These are phyloP conservation scores for Blumeria hordei DNA, from an alignment of 2,329 filamentous ascomycete species.

Conservation along the genomic window DNA sequence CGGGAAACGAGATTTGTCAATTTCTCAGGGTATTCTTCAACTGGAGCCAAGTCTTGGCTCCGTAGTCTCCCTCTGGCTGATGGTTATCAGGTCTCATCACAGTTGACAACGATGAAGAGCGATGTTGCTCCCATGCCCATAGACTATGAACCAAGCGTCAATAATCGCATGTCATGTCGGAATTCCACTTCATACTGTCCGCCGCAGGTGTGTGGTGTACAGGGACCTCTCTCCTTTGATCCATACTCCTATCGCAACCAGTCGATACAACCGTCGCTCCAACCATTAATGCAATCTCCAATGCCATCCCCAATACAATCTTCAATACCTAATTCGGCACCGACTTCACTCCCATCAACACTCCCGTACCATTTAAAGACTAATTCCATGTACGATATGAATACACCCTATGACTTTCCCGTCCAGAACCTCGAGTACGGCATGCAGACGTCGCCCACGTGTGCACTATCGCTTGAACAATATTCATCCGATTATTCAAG, in stretches of 20 bases:
- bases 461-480: constrained; percentile 5
- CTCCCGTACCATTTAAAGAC: constrained; percentile 5
- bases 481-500: neutral
- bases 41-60: constrained; percentile 1
- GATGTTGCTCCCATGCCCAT: constrained; percentile 3
- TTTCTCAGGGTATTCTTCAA: constrained; percentile 44
- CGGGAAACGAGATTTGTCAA: constrained; percentile 45
- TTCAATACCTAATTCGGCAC: too few species aligned
- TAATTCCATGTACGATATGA: constrained; percentile 6
- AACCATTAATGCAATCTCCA: too few species aligned
- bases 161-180: constrained; percentile 5
- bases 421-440: constrained; percentile 11
- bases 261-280: constrained; percentile 2
- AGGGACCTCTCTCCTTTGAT: constrained; percentile 4
- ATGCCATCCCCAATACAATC: too few species aligned
- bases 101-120: constrained; percentile 10
- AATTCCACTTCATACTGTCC: constrained; percentile 8
- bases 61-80: constrained; percentile 2
- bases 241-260: constrained; percentile 7
- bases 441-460: neutral
- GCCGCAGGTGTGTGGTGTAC: constrained; percentile 6
- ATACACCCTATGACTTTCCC: constrained; percentile 8
- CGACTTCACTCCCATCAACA: too few species aligned
- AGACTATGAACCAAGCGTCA: constrained; percentile 2
- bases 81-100: constrained; percentile 12